phyloP scores from a whole-genome alignment of 2,329 filamentous ascomycete species.

The Paecilomyces variotii region DNA sequence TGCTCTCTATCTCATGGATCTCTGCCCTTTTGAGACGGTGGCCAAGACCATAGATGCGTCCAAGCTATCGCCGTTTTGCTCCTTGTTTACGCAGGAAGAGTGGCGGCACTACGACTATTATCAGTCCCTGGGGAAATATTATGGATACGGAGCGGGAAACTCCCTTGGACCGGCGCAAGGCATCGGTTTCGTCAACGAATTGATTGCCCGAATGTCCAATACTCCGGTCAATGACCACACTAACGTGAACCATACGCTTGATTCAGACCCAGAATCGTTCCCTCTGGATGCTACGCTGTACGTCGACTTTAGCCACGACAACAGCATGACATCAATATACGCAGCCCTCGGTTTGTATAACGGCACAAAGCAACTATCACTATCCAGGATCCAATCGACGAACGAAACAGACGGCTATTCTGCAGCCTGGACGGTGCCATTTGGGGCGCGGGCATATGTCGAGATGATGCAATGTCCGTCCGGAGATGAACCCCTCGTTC shows the following conservation, averaged over 20 bases:
- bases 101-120: constrained; percentile 78
- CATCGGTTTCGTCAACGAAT: constrained; percentile 79
- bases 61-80: constrained; percentile 62
- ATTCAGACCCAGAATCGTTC: constrained; percentile 60
- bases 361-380: constrained; percentile 47
- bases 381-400: constrained; percentile 41
- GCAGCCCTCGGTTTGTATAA: constrained; percentile 74
- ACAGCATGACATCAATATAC: constrained; percentile 70
- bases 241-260: constrained; percentile 68
- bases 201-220: constrained; percentile 69
- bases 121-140: constrained; percentile 74
- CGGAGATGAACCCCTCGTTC: constrained; percentile 58
- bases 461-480: constrained; percentile 71
- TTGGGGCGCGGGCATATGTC: constrained; percentile 72
- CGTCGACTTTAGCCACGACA: constrained; percentile 89
- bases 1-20: constrained; percentile 70
- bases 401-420: constrained; percentile 59
- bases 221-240: constrained; percentile 64
- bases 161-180: constrained; percentile 75
- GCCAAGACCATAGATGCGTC: constrained; percentile 44
- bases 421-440: constrained; percentile 72
- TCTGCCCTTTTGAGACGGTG: constrained; percentile 82
- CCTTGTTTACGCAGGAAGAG: constrained; percentile 62
- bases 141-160: constrained; percentile 70
- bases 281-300: constrained; percentile 63